A percentile compares a stretch with the other conserved stretches of the same genome.
Evolutionary conservation across 352 stramenopile genomes (phyloP).

Genomic region (Phytophthora uliginosa): DNA sequence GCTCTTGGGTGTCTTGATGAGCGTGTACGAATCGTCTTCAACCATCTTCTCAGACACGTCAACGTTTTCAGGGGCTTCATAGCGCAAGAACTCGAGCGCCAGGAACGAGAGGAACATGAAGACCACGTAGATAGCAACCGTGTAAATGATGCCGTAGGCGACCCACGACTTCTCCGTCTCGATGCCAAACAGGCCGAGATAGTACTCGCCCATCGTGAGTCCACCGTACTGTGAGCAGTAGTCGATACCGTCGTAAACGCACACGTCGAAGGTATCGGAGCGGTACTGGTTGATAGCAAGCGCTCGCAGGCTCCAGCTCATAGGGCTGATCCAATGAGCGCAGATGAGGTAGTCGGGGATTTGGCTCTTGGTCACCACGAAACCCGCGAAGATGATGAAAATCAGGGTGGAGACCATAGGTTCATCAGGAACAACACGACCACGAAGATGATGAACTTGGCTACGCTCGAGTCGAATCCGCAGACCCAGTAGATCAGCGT

Average conservation of each 20-base stretch:
- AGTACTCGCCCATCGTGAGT: constrained; percentile 42
- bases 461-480: constrained; percentile 44
- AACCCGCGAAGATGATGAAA: constrained; percentile 5
- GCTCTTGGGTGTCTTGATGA: constrained; percentile 19
- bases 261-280: constrained; percentile 24
- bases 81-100: constrained; percentile 30
- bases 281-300: constrained; percentile 35
- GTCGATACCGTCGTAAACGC: constrained; percentile 30
- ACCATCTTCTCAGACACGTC: constrained; percentile 14
- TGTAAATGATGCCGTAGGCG: constrained; percentile 14
- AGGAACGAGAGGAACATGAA: constrained; percentile 36
- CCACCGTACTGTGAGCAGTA: constrained; percentile 20
- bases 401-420: constrained; percentile 2
- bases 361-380: constrained; percentile 2
- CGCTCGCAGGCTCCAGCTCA: constrained; percentile 35
- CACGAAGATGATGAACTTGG: constrained; percentile 43
- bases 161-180: constrained; percentile 13
- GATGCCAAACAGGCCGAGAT: constrained; percentile 7
- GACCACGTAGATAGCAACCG: constrained; percentile 42
- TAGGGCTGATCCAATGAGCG: constrained; percentile 37
- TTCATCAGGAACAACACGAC: constrained; percentile 53
- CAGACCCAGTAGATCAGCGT: constrained; percentile 77
- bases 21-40: constrained; percentile 16
- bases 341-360: constrained; percentile 6
- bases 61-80: constrained; percentile 26